Conservation (phyloP, 768 basidiomycete species). For the Zangia roseola region DNA sequence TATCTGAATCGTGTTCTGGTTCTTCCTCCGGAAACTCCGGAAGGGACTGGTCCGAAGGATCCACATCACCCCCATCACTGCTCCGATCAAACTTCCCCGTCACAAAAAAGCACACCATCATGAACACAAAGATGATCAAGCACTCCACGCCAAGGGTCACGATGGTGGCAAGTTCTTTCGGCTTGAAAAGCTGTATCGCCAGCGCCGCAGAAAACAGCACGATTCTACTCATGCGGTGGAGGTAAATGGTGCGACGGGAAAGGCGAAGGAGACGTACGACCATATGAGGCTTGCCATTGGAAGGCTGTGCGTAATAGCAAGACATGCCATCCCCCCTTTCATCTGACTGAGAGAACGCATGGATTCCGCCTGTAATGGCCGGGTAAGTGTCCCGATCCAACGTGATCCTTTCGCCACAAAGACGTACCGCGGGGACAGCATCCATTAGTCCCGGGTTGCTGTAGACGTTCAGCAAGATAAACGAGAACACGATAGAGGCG, state of each 20-base stretch:
- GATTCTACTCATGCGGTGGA: constrained; percentile 1
- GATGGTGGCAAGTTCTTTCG: neutral
- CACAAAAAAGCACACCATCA: no score
- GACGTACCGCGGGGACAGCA: constrained; percentile 6
- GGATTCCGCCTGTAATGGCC: neutral
- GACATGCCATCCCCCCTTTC: constrained; percentile 1
- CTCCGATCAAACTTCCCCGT: no score
- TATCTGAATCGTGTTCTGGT: no score
- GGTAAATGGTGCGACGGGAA: no score
- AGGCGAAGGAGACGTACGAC: constrained; percentile 7
- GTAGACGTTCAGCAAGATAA: constrained; percentile 6
- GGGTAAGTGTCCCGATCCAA: neutral
- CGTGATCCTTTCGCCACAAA: neutral
- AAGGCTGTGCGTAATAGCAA: constrained; percentile 17
- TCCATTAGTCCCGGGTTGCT: no score
- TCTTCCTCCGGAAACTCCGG: no score
- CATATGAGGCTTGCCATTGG: constrained; percentile 11
- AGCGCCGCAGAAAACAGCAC: constrained; percentile 6
- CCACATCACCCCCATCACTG: no score
- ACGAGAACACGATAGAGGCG: constrained; percentile 13
- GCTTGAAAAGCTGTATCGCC: constrained; percentile 5
- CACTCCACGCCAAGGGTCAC: constrained; percentile 6
- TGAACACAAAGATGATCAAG: constrained; percentile 1
- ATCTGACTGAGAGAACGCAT: constrained; percentile 3
- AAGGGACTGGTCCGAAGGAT: no score